Conservation (phyloP, 345 rosid species). For the Barbarea vulgaris region DNA sequence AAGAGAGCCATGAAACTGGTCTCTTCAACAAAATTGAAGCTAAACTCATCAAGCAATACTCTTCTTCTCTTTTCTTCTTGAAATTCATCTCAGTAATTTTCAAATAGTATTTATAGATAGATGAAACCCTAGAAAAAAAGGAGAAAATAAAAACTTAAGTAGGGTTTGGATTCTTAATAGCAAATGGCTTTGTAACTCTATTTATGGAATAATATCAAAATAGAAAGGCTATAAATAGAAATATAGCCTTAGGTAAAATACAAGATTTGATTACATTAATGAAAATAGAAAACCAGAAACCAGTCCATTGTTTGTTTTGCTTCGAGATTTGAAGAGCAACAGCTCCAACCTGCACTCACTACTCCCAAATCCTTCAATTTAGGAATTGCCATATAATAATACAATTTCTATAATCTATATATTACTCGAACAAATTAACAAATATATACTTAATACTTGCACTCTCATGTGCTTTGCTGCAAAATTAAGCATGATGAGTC, state of each 20-base stretch:
- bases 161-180: conserved; percentile 10
- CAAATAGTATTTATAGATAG: conserved; percentile 4
- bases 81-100: conserved; percentile 22
- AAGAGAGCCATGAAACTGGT: conserved; percentile 43
- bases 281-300: conserved; percentile 22
- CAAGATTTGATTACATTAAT: background rate
- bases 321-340: conserved; percentile 33
- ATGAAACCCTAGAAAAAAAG: conserved; percentile 10
- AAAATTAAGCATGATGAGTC: background rate
- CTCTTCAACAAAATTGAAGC: conserved; percentile 42
- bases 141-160: background rate
- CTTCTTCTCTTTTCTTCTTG: conserved; percentile 27
- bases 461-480: background rate
- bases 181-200: background rate
- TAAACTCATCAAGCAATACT: conserved; percentile 39
- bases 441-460: background rate
- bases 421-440: background rate
- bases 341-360: conserved; percentile 30
- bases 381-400: background rate
- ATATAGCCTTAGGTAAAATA: conserved; percentile 4
- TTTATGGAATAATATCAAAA: conserved; percentile 12
- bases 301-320: conserved; percentile 36
- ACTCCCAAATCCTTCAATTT: background rate
- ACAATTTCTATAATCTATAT: too few species aligned
- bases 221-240: conserved; percentile 31